phyloP scores from a whole-genome alignment of 2,329 filamentous ascomycete genomes.

The Tympanopsis confertula region DNA sequence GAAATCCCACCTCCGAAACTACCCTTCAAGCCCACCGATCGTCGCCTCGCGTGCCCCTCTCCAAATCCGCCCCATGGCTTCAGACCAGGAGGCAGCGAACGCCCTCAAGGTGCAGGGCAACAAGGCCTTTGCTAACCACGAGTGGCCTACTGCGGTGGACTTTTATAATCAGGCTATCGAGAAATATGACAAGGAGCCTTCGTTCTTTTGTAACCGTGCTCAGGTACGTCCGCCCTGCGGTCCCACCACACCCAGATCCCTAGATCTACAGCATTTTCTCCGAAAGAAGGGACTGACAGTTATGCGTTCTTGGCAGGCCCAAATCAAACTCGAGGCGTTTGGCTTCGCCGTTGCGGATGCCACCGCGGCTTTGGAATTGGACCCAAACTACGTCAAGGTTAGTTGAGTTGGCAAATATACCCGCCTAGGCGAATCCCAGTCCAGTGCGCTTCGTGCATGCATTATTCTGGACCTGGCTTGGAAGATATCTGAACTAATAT shows the following conservation, averaged over 20 bases:
- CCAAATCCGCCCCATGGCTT: not conserved
- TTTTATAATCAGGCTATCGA: conserved; percentile 82
- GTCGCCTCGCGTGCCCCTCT: no score
- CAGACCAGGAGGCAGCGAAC: conserved; percentile 33
- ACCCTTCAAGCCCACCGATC: no score
- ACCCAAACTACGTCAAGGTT: conserved; percentile 82
- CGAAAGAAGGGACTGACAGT: conserved; percentile 27
- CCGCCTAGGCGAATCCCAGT: no score
- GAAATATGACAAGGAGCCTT: conserved; percentile 69
- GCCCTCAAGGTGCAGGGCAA: conserved; percentile 91
- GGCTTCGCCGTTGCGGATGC: conserved; percentile 88
- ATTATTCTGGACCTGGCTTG: not conserved
- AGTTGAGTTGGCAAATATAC: conserved; percentile 8
- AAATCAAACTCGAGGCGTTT: conserved; percentile 92
- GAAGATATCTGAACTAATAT: not conserved
- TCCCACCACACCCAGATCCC: no score
- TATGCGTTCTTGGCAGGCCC: no score
- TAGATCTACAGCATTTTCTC: conserved; percentile 21
- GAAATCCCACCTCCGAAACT: no score
- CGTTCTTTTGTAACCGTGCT: conserved; percentile 88
- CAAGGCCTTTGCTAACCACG: conserved; percentile 76
- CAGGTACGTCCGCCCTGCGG: no score
- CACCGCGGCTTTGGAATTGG: conserved; percentile 79
- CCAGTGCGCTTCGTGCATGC: not conserved
- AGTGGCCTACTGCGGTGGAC: conserved; percentile 74